A percentile compares a stretch with the other conserved stretches of the same genome.
Evolutionary conservation across 495 filamentous ascomycete species (phyloP).

Genomic region (Parathielavia appendiculata): DNA sequence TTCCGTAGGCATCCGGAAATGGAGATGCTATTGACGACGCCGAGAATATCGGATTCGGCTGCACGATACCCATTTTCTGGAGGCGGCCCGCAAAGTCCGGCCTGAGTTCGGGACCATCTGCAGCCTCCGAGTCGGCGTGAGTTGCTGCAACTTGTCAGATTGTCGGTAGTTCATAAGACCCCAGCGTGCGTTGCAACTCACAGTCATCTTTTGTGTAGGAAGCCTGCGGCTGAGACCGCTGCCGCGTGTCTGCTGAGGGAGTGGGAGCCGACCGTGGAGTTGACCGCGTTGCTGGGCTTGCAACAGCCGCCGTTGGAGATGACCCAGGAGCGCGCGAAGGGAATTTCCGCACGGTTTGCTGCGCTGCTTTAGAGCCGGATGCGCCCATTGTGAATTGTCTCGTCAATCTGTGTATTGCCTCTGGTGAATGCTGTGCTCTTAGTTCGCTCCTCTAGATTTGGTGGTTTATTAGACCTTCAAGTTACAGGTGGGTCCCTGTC

Average conservation of each 20-base stretch:
- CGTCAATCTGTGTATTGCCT: no score
- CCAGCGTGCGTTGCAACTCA: conserved; percentile 14
- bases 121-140: conserved; percentile 28
- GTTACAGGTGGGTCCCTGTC: no score
- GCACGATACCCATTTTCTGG: conserved; percentile 42
- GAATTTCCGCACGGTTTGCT: conserved; percentile 39
- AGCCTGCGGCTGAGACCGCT: conserved; percentile 22
- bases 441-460: no score
- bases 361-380: conserved; percentile 32
- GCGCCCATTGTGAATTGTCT: conserved; percentile 25
- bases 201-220: conserved; percentile 37
- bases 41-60: conserved; percentile 45
- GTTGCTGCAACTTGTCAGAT: conserved; percentile 24
- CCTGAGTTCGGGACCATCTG: conserved; percentile 26
- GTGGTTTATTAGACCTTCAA: no score
- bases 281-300: conserved; percentile 6
- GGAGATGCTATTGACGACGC: conserved; percentile 40
- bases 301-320: conserved; percentile 21
- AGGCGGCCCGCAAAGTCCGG: conserved; percentile 39
- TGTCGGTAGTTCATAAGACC: no score
- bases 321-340: conserved; percentile 37
- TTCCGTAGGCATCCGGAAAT: conserved; percentile 12
- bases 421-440: no score
- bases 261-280: conserved; percentile 18
- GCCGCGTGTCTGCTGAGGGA: conserved; percentile 17